Evolutionary conservation across 768 basidiomycete genomes (phyloP).

Genomic region (Suillus bovinus): DNA sequence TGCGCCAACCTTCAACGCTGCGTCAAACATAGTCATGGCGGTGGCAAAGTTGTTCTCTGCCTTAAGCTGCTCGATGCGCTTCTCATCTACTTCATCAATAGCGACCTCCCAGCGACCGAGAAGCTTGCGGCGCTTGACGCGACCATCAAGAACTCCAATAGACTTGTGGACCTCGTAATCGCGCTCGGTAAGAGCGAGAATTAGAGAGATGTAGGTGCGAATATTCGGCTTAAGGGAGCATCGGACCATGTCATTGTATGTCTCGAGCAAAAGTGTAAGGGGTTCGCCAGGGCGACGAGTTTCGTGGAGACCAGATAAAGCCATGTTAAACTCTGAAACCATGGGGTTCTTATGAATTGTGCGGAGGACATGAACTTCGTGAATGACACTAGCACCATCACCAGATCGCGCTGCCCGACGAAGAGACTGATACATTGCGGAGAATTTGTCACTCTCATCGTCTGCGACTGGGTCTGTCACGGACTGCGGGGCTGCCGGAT

Average conservation of each 20-base stretch:
- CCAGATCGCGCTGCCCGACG: conserved; percentile 24
- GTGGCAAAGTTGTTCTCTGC: conserved; percentile 70
- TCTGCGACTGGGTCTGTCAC: conserved; percentile 24
- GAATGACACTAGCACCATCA: conserved; percentile 33
- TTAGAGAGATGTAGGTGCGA: conserved; percentile 60
- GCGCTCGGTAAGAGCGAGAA: conserved; percentile 62
- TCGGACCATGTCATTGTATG: conserved; percentile 73
- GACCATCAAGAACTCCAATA: conserved; percentile 43
- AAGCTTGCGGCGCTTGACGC: conserved; percentile 38
- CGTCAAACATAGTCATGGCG: conserved; percentile 74
- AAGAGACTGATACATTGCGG: conserved; percentile 21
- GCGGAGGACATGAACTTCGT: conserved; percentile 22
- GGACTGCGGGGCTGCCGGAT: conserved; percentile 31
- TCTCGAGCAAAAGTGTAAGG: conserved; percentile 55
- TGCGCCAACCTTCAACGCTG: conserved; percentile 41
- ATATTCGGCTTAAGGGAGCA: conserved; percentile 61
- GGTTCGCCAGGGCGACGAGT: conserved; percentile 52
- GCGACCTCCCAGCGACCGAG: conserved; percentile 25
- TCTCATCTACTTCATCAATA: conserved; percentile 22
- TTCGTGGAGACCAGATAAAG: conserved; percentile 52
- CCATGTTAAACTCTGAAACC: conserved; percentile 60
- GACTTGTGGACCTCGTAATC: conserved; percentile 61
- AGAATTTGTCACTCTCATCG: conserved; percentile 9
- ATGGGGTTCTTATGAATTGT: conserved; percentile 31
- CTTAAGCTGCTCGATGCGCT: conserved; percentile 44